phyloP scores from a whole-genome alignment of 2,329 filamentous ascomycete species.

The Bisporella sp. region DNA sequence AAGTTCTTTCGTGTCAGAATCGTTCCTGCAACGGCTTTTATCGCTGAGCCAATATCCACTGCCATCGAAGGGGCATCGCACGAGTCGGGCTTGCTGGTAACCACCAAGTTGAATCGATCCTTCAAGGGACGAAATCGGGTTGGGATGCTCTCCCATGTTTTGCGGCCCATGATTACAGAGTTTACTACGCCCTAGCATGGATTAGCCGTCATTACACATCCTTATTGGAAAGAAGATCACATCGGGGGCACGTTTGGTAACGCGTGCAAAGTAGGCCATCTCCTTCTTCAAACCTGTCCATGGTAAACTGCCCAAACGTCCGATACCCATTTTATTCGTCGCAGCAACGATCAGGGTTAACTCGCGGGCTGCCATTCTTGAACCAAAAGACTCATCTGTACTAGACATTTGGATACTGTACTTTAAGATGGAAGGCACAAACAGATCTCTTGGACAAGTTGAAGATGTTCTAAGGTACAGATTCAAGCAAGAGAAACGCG shows the following conservation, averaged over 20 bases:
- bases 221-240: too few species aligned
- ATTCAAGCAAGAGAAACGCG: too few species aligned
- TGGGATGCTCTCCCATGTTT: constrained; percentile 92
- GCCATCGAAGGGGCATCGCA: not conserved
- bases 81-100: constrained; percentile 45
- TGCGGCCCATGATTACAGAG: constrained; percentile 93
- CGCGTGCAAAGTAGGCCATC: constrained; percentile 90
- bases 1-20: constrained; percentile 44
- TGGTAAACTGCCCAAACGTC: constrained; percentile 68
- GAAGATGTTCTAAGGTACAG: too few species aligned
- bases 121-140: constrained; percentile 69
- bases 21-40: not conserved
- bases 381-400: too few species aligned
- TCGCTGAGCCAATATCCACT: constrained; percentile 9
- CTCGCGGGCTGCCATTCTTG: constrained; percentile 32
- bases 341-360: constrained; percentile 93
- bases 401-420: too few species aligned
- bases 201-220: not conserved
- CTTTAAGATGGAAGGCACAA: too few species aligned
- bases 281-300: constrained; percentile 87
- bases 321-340: constrained; percentile 85
- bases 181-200: constrained; percentile 34
- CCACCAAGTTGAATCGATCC: constrained; percentile 73
- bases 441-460: too few species aligned
- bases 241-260: constrained; percentile 55